Evolutionary conservation across 495 filamentous ascomycete genomes (phyloP), one percentile per base, ranked within the genome.

Genomic region (Penicillium paradoxum): DNA sequence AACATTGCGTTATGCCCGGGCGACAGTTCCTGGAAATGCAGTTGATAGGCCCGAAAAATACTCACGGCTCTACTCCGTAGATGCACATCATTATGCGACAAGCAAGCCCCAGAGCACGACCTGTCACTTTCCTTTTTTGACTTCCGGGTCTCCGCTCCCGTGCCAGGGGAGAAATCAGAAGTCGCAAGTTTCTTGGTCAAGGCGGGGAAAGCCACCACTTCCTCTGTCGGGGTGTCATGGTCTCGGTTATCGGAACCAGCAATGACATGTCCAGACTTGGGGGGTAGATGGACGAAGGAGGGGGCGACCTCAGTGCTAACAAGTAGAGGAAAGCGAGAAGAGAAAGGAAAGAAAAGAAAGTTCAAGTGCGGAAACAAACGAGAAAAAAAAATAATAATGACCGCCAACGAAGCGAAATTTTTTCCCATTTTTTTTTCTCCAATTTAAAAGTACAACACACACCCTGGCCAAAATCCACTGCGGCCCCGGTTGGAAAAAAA

Each of bases 351-450:
- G 27, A 38, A 48, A 56, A 60, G 36, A 38, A 50, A 43, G 14
- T 43, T 34, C 38, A 18, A 49, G 43, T 27, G 29, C 43, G 40
- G 34, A 45, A 36, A 39, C 18, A 18, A 7, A 27, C 3, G 7
- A 27, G 24, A 42, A 49, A 46, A 55, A 53, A 40, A 48, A 45
- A 38, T 34, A 38, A 48, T 39, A 51, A 33, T 39, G 46, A 24
- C 34, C 34, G 46, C 47, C 36, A 45, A 41, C 21, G 49, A 54
- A 58, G 57, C 49, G 59, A 53, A 54, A 36, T 45, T 41, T 45
- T 18, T 10, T 19, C 27, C 5, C 7, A 3, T 44, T 45, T 45
- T 53, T 30, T 32, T 32, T 11, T 8, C 29, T 7, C 41, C 27
- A 19, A 36, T 48, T 37, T 37, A 21, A 43, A 51, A 43, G 49